phyloP scores from a whole-genome alignment of 2,329 filamentous ascomycete genomes.

The Mariannaea elegans region DNA sequence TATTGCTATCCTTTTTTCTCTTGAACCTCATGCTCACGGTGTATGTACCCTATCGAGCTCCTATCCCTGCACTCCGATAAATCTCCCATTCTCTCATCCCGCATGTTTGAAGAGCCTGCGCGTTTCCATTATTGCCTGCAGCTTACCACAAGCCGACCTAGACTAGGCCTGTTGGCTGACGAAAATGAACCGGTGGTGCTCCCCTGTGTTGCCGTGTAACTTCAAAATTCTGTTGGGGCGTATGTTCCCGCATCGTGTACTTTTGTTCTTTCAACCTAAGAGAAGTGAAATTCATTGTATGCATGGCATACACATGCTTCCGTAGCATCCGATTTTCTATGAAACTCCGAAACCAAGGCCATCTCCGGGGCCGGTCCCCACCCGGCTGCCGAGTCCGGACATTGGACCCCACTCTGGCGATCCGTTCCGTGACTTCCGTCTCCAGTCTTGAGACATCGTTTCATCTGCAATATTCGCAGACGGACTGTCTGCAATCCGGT shows the following conservation, averaged over 20 bases:
- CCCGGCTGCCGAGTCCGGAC: neutral
- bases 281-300: neutral
- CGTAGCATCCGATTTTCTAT: neutral
- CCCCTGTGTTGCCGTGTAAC: neutral
- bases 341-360: neutral
- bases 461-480: neutral
- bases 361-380: conserved; percentile 17
- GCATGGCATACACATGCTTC: neutral
- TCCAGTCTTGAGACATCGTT: neutral
- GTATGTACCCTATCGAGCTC: neutral
- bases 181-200: conserved; percentile 12
- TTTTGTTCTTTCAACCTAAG: neutral
- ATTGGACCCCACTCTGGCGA: neutral
- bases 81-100: neutral
- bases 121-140: conserved; percentile 30
- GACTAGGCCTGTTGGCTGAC: conserved; percentile 3
- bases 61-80: neutral
- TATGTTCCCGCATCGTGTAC: neutral
- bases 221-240: neutral
- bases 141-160: conserved; percentile 6
- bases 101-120: conserved; percentile 17
- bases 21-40: neutral
- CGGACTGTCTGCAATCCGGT: neutral
- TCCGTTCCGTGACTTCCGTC: conserved; percentile 7
- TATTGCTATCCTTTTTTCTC: neutral